Conservation (phyloP, 768 basidiomycete genomes). For the Pleurotus sapidus region DNA sequence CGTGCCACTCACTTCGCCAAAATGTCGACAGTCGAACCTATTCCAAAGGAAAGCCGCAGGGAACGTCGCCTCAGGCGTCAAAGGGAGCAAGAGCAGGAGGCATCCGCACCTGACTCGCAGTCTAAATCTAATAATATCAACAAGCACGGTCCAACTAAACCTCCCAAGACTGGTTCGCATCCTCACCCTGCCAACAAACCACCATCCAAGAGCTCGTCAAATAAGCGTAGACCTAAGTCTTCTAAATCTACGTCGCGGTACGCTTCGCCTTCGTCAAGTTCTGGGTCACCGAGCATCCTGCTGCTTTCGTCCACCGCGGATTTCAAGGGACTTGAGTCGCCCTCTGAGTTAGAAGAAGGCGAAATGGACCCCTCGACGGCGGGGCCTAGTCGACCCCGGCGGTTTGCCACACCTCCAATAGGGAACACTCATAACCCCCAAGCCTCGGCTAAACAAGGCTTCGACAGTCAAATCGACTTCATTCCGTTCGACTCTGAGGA, state of each 20-base stretch:
- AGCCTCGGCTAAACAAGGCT: background rate
- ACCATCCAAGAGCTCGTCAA: background rate
- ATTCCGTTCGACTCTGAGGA: background rate
- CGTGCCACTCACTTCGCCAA: too few species aligned
- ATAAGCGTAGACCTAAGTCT: background rate
- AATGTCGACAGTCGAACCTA: too few species aligned
- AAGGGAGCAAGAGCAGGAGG: background rate
- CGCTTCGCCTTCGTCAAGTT: background rate
- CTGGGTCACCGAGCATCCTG: background rate
- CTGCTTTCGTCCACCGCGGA: background rate
- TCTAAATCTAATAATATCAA: background rate
- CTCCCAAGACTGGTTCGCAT: too few species aligned
- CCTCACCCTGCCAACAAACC: background rate
- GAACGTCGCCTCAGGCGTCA: constrained; percentile 1
- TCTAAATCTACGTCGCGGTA: background rate
- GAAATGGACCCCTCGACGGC: background rate
- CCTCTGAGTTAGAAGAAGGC: background rate
- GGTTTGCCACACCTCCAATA: background rate
- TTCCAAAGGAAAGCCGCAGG: background rate
- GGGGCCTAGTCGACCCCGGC: background rate
- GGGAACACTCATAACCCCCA: background rate
- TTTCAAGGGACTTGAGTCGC: too few species aligned
- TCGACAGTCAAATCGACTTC: constrained; percentile 1
- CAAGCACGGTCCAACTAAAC: too few species aligned
- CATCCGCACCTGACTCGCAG: background rate